A percentile compares a stretch with the other conserved stretches of the same genome.
These are phyloP conservation scores for Pythium brachiatum DNA, from an alignment of 352 stramenopile species.

Conservation along the genomic window DNA sequence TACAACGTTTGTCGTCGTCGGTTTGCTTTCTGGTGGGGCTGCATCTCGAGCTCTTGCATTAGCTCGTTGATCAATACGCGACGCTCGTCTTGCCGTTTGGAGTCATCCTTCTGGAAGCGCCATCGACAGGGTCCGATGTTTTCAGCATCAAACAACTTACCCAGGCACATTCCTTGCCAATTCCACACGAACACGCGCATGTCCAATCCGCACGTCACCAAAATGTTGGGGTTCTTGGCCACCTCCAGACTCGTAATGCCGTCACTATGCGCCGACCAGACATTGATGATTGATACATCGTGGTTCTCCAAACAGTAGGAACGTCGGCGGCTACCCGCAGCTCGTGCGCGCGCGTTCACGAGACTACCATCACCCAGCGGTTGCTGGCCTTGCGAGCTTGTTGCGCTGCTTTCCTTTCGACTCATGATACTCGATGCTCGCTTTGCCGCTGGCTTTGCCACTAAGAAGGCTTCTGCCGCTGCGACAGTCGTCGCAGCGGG, in stretches of 20 bases:
- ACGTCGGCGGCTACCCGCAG: not conserved
- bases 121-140: slow-evolving; percentile 44
- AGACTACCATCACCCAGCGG: slow-evolving; percentile 3
- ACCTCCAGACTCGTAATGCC: slow-evolving; percentile 57
- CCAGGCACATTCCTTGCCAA: slow-evolving; percentile 56
- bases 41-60: slow-evolving; percentile 48
- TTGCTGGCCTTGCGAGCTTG: not conserved
- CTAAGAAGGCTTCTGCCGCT: slow-evolving; percentile 45
- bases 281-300: slow-evolving; percentile 38
- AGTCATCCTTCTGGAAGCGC: slow-evolving; percentile 57
- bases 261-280: slow-evolving; percentile 52
- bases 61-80: slow-evolving; percentile 37
- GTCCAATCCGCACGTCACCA: slow-evolving; percentile 61
- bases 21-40: slow-evolving; percentile 37
- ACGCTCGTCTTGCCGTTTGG: slow-evolving; percentile 42
- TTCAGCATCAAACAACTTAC: slow-evolving; percentile 65
- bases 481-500: slow-evolving; percentile 37
- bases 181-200: slow-evolving; percentile 71
- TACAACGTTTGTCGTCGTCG: slow-evolving; percentile 43
- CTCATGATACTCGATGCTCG: not conserved
- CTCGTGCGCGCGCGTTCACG: slow-evolving; percentile 6
- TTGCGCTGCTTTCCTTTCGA: not conserved
- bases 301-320: slow-evolving; percentile 22
- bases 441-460: not conserved
- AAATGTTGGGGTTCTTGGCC: slow-evolving; percentile 52